Percentiles rank a stretch among this genome's conserved stretches.
Evolutionary conservation across 2,329 filamentous ascomycete species (phyloP).

Genomic region (Penicillium brevicompactum): DNA sequence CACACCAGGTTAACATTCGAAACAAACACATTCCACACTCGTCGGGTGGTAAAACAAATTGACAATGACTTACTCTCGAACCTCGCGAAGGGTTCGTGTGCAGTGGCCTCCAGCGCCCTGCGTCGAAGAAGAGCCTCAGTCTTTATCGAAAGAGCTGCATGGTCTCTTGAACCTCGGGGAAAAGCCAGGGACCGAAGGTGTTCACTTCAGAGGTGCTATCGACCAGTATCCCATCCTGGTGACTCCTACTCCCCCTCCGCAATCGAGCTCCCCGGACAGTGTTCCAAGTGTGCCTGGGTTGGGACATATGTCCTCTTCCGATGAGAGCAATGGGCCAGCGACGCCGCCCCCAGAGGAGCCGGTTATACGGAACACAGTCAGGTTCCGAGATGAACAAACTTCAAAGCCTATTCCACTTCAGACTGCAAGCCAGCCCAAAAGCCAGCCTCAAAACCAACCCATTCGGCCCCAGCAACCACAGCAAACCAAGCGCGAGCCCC

Average conservation of each 20-base stretch:
- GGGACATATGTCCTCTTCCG: slow-evolving; percentile 30
- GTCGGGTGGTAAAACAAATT: slow-evolving; percentile 12
- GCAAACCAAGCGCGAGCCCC: slow-evolving; percentile 2
- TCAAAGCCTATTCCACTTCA: background rate
- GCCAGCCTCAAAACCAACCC: slow-evolving; percentile 10
- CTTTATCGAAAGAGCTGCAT: slow-evolving; percentile 44
- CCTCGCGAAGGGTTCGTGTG: slow-evolving; percentile 23
- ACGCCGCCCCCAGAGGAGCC: slow-evolving; percentile 31
- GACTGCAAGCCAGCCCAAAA: slow-evolving; percentile 13
- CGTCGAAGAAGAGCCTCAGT: slow-evolving; percentile 48
- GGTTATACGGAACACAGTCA: slow-evolving; percentile 5
- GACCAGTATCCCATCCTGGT: slow-evolving; percentile 50
- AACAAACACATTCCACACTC: background rate
- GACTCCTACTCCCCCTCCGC: slow-evolving; percentile 24
- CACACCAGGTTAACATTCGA: slow-evolving; percentile 24
- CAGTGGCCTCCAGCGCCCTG: slow-evolving; percentile 47
- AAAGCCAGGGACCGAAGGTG: slow-evolving; percentile 36
- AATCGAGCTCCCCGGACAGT: slow-evolving; percentile 13
- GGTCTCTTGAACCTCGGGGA: slow-evolving; percentile 33
- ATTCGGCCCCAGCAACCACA: slow-evolving; percentile 5
- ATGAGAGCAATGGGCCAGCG: slow-evolving; percentile 28
- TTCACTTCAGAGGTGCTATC: slow-evolving; percentile 40
- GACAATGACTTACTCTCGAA: slow-evolving; percentile 25
- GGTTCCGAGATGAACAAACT: background rate
- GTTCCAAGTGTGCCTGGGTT: slow-evolving; percentile 20